Percentiles rank a stretch among this genome's conserved stretches.
Evolutionary conservation across 495 filamentous ascomycete genomes (phyloP).

Genomic region (Oidiodendron maius): DNA sequence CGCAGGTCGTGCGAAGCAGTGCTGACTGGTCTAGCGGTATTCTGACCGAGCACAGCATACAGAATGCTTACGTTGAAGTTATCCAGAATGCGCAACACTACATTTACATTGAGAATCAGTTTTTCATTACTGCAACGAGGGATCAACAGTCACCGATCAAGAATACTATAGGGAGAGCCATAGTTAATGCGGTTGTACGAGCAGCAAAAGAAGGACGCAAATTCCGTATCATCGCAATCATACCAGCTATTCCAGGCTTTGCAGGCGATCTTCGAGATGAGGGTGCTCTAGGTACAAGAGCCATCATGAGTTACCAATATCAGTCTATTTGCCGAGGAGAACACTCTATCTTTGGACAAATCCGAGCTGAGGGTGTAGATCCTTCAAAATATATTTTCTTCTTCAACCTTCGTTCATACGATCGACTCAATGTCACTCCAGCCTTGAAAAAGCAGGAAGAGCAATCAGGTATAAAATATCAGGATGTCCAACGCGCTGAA

Average conservation of each 20-base stretch:
- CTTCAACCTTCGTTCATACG: constrained; percentile 87
- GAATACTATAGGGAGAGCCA: constrained; percentile 79
- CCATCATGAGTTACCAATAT: constrained; percentile 99
- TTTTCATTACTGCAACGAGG: constrained; percentile 94
- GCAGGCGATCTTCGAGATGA: constrained; percentile 81
- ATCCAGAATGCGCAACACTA: constrained; percentile 83
- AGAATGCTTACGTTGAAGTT: constrained; percentile 82
- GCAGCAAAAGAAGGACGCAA: constrained; percentile 82
- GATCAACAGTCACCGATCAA: constrained; percentile 78
- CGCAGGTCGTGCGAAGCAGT: constrained; percentile 81
- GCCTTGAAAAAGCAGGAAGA: constrained; percentile 65
- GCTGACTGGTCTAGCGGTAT: constrained; percentile 96
- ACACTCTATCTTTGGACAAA: constrained; percentile 79
- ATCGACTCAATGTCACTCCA: constrained; percentile 78
- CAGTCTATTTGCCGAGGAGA: constrained; percentile 90
- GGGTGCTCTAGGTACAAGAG: constrained; percentile 77
- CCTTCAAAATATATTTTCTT: constrained; percentile 78
- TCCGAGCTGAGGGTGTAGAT: constrained; percentile 71
- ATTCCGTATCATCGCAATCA: constrained; percentile 84
- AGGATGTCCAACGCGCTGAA: constrained; percentile 78
- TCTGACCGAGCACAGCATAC: constrained; percentile 81
- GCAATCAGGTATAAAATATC: constrained; percentile 72
- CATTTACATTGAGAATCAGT: constrained; percentile 97
- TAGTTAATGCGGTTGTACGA: constrained; percentile 81
- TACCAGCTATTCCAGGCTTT: constrained; percentile 89